Evolutionary conservation across 2,329 filamentous ascomycete species (phyloP), one percentile per base, ranked within the genome.

Genomic region (Ascochyta fabae): DNA sequence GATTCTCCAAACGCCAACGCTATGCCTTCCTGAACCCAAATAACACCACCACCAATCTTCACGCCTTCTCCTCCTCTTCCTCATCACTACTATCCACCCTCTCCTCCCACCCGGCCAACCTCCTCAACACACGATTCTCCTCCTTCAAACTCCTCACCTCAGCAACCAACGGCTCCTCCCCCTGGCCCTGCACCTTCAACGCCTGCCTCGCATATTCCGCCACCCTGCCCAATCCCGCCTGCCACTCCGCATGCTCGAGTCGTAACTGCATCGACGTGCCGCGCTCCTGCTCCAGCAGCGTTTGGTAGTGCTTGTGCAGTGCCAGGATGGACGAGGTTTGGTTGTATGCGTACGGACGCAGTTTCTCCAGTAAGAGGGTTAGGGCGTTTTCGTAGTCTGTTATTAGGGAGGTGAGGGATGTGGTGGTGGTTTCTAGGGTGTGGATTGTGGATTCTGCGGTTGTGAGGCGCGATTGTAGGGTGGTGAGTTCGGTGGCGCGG

Each of bases 191-290:
- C 27, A 65, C 66, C 59, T 71, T 72, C 34, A 79, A 53, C 41
- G 80, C 78, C 12, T 61, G 56, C 23, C 78, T 66, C 12, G 80
- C 75, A 27, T 73, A 74, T 41, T 79, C 77, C 4, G 77, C 77
- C 23, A 81, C 71, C 4, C 78, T 63, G 7, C 74, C 69, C 52
- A 82, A 54, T 1, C 78, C 74, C 3, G 78, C 77, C 62, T 83
- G 80, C 80, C 80, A 82, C 41, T 77, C 76, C 44, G 79, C 76
- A 53, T 82, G 79, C 53, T 78, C 78, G 19, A 81, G 66, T 36
- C 81, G 72, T 48, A 81, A 67, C 48, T 80, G 75, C 57, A 81
- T 74, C 38, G 75, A 78, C 40, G 78, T 77, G 10, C 69, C 70
- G 40, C 80, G 75, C 33, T 78, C 75, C 39, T 76, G 65, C 23